A percentile compares a stretch with the other conserved stretches of the same genome.
phyloP scores from a whole-genome alignment of 1,284 basidiomycete genomes.

The Schizopora paradoxa region DNA sequence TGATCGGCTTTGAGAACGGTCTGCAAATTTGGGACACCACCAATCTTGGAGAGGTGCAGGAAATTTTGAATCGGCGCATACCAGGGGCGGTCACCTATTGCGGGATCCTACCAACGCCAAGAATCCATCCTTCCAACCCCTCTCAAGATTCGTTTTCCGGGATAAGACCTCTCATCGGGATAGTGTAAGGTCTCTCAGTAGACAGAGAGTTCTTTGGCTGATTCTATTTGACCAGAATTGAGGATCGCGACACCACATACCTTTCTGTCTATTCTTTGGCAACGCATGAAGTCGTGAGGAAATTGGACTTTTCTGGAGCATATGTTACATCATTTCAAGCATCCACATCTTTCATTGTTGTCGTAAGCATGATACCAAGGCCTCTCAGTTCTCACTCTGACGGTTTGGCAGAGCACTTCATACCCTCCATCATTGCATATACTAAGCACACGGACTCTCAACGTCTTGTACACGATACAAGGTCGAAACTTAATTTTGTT shows the following conservation, averaged over 20 bases:
- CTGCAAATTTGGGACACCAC: conserved; percentile 70
- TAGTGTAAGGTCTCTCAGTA: conserved; percentile 41
- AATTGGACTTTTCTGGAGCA: conserved; percentile 36
- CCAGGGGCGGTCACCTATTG: conserved; percentile 39
- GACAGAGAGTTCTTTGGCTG: background rate
- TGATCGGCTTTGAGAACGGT: conserved; percentile 53
- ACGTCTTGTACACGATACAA: conserved; percentile 43
- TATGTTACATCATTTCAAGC: conserved; percentile 42
- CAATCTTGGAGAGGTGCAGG: conserved; percentile 48
- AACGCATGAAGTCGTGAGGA: conserved; percentile 50
- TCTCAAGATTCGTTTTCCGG: conserved; percentile 25
- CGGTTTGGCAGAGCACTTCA: conserved; percentile 44
- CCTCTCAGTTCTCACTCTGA: conserved; percentile 8
- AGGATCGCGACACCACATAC: conserved; percentile 27
- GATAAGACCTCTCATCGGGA: conserved; percentile 47
- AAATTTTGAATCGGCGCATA: conserved; percentile 42
- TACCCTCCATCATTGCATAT: conserved; percentile 52
- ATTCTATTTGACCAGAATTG: conserved; percentile 18
- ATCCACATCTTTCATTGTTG: conserved; percentile 45
- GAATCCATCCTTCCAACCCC: background rate
- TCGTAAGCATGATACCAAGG: conserved; percentile 41
- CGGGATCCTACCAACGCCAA: conserved; percentile 40
- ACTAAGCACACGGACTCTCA: conserved; percentile 49
- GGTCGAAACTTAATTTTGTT: conserved; percentile 13
- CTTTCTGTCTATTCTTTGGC: conserved; percentile 58